phyloP scores from a whole-genome alignment of 306 rosid species.

The Elaeagnus macrophylla region DNA sequence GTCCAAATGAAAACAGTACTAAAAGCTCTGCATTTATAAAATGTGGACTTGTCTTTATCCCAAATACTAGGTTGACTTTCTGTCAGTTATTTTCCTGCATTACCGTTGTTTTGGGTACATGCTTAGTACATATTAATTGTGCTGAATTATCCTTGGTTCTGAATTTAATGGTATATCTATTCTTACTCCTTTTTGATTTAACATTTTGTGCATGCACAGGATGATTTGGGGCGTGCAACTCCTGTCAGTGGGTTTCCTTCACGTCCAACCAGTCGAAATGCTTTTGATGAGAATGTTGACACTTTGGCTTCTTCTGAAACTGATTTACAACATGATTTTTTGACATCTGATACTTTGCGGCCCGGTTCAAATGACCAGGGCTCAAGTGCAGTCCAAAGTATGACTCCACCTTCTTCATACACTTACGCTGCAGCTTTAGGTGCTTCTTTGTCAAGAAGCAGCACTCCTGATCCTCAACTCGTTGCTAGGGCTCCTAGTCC shows the following conservation, averaged over 20 bases:
- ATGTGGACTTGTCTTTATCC: no score
- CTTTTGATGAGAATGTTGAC: slow-evolving; percentile 77
- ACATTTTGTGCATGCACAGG: slow-evolving; percentile 41
- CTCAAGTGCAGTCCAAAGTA: slow-evolving; percentile 51
- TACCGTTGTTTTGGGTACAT: no score
- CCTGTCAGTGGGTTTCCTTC: slow-evolving; percentile 57
- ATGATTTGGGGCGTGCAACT: slow-evolving; percentile 58
- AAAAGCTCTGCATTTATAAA: no score
- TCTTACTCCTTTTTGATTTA: slow-evolving; percentile 7
- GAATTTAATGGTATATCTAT: neutral
- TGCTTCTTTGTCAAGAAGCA: slow-evolving; percentile 77
- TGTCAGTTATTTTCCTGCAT: no score
- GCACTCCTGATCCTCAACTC: slow-evolving; percentile 84
- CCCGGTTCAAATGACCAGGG: slow-evolving; percentile 57
- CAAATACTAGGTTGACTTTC: no score
- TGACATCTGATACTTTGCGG: slow-evolving; percentile 35
- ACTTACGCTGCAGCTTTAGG: slow-evolving; percentile 86
- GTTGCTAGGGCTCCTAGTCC: slow-evolving; percentile 95
- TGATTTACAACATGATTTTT: slow-evolving; percentile 46
- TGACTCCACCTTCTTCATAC: slow-evolving; percentile 51
- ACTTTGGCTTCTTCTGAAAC: slow-evolving; percentile 43
- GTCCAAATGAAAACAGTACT: no score
- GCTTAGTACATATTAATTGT: neutral
- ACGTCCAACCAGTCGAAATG: slow-evolving; percentile 84
- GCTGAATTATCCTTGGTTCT: neutral